Evolutionary conservation across 345 rosid species (phyloP).

Genomic region (Geranium brycei): DNA sequence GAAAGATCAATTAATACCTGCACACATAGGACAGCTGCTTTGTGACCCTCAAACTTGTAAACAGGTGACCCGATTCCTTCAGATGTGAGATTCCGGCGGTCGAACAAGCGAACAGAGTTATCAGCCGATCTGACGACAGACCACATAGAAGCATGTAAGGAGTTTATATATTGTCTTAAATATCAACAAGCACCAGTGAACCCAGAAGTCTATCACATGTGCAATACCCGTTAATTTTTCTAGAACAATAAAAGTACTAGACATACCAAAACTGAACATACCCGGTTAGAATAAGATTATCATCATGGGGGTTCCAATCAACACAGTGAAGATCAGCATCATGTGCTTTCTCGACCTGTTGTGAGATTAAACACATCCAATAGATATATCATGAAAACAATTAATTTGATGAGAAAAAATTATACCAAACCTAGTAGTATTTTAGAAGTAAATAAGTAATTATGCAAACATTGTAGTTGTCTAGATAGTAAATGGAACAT

Average conservation of each 20-base stretch:
- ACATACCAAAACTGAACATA: conserved; percentile 19
- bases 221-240: background rate
- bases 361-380: conserved; percentile 4
- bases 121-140: conserved; percentile 73
- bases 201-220: background rate
- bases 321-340: conserved; percentile 96
- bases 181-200: background rate
- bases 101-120: conserved; percentile 79
- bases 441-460: background rate
- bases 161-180: background rate
- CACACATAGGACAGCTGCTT: conserved; percentile 83
- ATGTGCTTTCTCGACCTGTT: conserved; percentile 90
- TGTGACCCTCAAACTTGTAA: conserved; percentile 76
- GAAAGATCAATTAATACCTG: conserved; percentile 37
- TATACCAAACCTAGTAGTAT: background rate
- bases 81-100: conserved; percentile 73
- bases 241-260: conserved; percentile 3
- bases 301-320: conserved; percentile 92
- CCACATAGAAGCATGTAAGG: background rate
- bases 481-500: background rate
- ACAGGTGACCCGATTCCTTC: conserved; percentile 70
- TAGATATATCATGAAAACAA: background rate
- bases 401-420: background rate
- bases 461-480: background rate
- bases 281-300: conserved; percentile 89